phyloP scores from a whole-genome alignment of 306 rosid species.

The Casuarina cunninghamiana region DNA sequence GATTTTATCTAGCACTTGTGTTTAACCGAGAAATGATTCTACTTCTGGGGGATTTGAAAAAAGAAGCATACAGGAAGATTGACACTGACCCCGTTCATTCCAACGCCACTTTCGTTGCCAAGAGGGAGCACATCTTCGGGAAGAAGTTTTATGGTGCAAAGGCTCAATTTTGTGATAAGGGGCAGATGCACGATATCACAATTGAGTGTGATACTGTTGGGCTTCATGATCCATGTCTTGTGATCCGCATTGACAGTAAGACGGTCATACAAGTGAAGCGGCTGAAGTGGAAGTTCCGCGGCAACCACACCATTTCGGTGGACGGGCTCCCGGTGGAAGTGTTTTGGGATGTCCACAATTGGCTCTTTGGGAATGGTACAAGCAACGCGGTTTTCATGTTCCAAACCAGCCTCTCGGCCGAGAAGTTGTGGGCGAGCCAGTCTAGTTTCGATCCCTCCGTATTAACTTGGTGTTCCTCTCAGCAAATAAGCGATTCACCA shows the following conservation, averaged over 20 bases:
- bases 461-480: slow-evolving; percentile 55
- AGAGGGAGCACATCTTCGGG: slow-evolving; percentile 77
- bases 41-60: slow-evolving; percentile 67
- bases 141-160: slow-evolving; percentile 62
- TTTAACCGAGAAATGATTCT: slow-evolving; percentile 56
- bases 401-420: slow-evolving; percentile 57
- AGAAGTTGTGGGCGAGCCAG: slow-evolving; percentile 46
- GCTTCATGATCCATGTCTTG: slow-evolving; percentile 60
- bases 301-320: slow-evolving; percentile 70
- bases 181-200: slow-evolving; percentile 58
- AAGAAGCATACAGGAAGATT: slow-evolving; percentile 56
- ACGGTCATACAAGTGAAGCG: slow-evolving; percentile 76
- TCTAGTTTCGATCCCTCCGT: slow-evolving; percentile 48
- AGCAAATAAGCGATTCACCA: slow-evolving; percentile 53
- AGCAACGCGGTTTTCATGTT: slow-evolving; percentile 88
- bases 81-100: slow-evolving; percentile 36
- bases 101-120: slow-evolving; percentile 54
- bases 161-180: slow-evolving; percentile 72
- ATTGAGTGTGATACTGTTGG: slow-evolving; percentile 81
- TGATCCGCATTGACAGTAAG: slow-evolving; percentile 69
- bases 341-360: slow-evolving; percentile 90
- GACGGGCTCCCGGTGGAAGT: slow-evolving; percentile 81
- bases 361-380: slow-evolving; percentile 75
- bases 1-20: slow-evolving; percentile 59
- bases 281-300: slow-evolving; percentile 86